Conservation (phyloP, 176 grass and related monocot species). For the Aechmea fasciata region DNA sequence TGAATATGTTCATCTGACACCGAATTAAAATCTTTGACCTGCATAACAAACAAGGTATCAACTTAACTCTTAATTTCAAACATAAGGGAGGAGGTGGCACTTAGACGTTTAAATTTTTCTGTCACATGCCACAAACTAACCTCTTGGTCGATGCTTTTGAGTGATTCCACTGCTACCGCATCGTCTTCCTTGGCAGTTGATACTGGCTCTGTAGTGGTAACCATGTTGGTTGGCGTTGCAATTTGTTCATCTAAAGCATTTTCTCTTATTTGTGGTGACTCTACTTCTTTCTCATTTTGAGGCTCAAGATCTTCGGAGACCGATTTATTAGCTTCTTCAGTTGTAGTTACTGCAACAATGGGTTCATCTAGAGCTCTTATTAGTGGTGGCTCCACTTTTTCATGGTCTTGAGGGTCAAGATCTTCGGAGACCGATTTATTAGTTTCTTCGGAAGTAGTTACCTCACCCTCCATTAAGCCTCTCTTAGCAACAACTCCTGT, state of each 20-base stretch:
- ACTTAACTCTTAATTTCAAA: background rate
- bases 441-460: background rate
- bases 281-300: conserved; percentile 1
- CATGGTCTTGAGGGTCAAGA: background rate
- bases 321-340: background rate
- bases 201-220: background rate
- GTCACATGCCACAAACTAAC: background rate
- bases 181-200: no score
- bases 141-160: background rate
- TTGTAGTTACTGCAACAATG: no score
- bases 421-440: background rate
- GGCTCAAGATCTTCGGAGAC: background rate
- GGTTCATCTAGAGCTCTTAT: no score
- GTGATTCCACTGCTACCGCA: background rate
- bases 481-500: background rate
- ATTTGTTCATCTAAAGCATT: background rate
- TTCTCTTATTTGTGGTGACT: background rate
- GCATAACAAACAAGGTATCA: background rate
- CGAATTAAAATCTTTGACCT: conserved; percentile 6
- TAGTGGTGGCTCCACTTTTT: no score
- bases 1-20: background rate
- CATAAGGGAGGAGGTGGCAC: background rate
- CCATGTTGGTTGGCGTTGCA: background rate
- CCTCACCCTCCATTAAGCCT: background rate
- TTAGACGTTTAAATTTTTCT: background rate